Conservation (phyloP, 345 rosid species). For the Kandelia obovata region DNA sequence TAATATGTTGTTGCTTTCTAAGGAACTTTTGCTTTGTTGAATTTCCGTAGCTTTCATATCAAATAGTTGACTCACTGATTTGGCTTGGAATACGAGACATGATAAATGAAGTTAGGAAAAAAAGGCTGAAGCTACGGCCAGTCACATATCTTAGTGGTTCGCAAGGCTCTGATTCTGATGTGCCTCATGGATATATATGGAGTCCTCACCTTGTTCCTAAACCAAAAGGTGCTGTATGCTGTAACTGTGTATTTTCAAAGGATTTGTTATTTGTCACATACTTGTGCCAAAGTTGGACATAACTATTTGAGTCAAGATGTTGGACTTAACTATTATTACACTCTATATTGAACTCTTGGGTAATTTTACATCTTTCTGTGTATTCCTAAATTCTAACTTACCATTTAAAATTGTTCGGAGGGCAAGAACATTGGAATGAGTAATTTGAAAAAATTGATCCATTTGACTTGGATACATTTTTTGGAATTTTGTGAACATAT, state of each 20-base stretch:
- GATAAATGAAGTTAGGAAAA: constrained; percentile 91
- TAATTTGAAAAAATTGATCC: too few species aligned
- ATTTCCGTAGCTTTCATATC: constrained; percentile 76
- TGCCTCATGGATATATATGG: constrained; percentile 99
- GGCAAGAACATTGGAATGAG: too few species aligned
- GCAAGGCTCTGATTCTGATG: constrained; percentile 76
- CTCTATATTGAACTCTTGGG: background rate
- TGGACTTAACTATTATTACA: background rate
- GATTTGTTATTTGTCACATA: background rate
- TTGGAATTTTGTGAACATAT: too few species aligned
- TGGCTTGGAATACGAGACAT: constrained; percentile 99
- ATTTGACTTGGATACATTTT: too few species aligned
- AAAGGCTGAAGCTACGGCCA: constrained; percentile 85
- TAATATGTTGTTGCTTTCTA: constrained; percentile 5
- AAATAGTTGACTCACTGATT: constrained; percentile 91
- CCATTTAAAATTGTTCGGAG: background rate
- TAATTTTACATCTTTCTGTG: background rate
- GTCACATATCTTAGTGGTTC: constrained; percentile 99
- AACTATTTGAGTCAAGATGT: background rate
- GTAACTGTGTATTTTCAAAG: background rate
- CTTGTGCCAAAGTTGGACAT: background rate
- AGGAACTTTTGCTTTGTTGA: background rate
- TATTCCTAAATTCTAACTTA: background rate
- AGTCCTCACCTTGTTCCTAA: constrained; percentile 98
- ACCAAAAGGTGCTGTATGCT: constrained; percentile 72